phyloP scores from a whole-genome alignment of 768 basidiomycete species.

The Tricholoma flavovirens region DNA sequence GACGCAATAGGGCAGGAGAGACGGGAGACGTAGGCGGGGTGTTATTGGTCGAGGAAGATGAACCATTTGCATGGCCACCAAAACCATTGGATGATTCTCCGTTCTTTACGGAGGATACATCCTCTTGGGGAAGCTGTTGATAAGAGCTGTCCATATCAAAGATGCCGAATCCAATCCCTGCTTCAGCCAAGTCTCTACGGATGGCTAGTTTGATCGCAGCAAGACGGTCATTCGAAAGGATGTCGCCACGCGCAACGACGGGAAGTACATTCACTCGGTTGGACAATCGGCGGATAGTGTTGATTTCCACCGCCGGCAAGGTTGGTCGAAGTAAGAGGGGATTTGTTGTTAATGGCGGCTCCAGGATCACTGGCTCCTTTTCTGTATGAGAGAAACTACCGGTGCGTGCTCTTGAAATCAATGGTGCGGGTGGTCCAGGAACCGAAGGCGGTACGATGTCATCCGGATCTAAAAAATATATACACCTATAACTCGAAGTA shows the following conservation, averaged over 20 bases:
- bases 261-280: constrained; percentile 84
- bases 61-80: constrained; percentile 43
- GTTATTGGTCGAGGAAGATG: constrained; percentile 40
- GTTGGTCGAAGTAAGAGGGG: constrained; percentile 62
- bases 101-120: constrained; percentile 39
- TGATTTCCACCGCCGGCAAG: constrained; percentile 66
- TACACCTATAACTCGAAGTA: constrained; percentile 47
- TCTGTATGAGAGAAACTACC: constrained; percentile 70
- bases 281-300: constrained; percentile 73
- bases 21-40: constrained; percentile 69
- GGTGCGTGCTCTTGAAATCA: constrained; percentile 61
- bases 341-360: constrained; percentile 72
- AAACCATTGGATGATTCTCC: constrained; percentile 53
- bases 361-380: constrained; percentile 71
- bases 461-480: constrained; percentile 87
- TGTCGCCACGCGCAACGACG: constrained; percentile 77
- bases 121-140: constrained; percentile 39
- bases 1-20: constrained; percentile 51
- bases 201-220: constrained; percentile 75
- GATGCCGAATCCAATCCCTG: constrained; percentile 85
- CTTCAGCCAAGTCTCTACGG: constrained; percentile 73
- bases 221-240: constrained; percentile 76
- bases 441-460: constrained; percentile 67
- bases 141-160: constrained; percentile 70
- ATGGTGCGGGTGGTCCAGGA: constrained; percentile 59